Percentiles rank a stretch among this genome's conserved stretches.
These are phyloP conservation scores for Beauveria caledonica DNA, from an alignment of 2,329 filamentous ascomycete genomes.

Conservation along the genomic window DNA sequence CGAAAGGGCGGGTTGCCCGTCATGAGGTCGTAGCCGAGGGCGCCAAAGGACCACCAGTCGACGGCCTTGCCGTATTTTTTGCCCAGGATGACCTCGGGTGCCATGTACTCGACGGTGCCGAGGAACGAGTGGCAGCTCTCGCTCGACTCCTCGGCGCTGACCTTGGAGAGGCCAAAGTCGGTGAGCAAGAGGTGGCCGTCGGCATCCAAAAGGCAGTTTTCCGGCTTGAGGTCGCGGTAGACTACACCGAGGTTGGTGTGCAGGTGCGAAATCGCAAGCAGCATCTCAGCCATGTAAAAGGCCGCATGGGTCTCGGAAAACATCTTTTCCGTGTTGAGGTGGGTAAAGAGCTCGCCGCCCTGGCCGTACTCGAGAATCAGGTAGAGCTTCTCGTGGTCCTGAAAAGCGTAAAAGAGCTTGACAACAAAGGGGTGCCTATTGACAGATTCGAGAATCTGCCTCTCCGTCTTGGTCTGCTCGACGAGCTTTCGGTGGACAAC, in stretches of 20 bases:
- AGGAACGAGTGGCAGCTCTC: conserved; percentile 79
- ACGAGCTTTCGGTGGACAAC: conserved; percentile 93
- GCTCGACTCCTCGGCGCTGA: conserved; percentile 55
- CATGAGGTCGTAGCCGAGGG: conserved; percentile 83
- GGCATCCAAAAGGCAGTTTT: conserved; percentile 89
- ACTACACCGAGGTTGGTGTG: conserved; percentile 89
- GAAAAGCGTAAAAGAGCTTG: conserved; percentile 96
- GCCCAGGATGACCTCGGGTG: conserved; percentile 84
- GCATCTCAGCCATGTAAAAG: conserved; percentile 98
- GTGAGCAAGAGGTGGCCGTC: conserved; percentile 91
- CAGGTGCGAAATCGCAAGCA: conserved; percentile 85
- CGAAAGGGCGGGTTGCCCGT: conserved; percentile 88
- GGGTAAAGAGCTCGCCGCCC: conserved; percentile 94
- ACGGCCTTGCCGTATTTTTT: conserved; percentile 88
- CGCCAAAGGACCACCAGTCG: conserved; percentile 98
- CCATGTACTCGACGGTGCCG: conserved; percentile 98
- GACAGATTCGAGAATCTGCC: conserved; percentile 88
- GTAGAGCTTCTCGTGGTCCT: conserved; percentile 96
- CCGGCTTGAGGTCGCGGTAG: conserved; percentile 94
- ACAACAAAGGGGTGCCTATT: conserved; percentile 97
- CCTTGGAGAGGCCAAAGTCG: conserved; percentile 95
- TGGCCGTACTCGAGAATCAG: conserved; percentile 96
- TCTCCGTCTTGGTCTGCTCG: conserved; percentile 96
- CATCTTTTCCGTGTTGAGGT: conserved; percentile 89
- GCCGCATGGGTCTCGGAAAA: conserved; percentile 82